A percentile compares a stretch with the other conserved stretches of the same genome.
Conservation (phyloP, 2,329 filamentous ascomycete genomes). For the Magnaporthales sp. region DNA sequence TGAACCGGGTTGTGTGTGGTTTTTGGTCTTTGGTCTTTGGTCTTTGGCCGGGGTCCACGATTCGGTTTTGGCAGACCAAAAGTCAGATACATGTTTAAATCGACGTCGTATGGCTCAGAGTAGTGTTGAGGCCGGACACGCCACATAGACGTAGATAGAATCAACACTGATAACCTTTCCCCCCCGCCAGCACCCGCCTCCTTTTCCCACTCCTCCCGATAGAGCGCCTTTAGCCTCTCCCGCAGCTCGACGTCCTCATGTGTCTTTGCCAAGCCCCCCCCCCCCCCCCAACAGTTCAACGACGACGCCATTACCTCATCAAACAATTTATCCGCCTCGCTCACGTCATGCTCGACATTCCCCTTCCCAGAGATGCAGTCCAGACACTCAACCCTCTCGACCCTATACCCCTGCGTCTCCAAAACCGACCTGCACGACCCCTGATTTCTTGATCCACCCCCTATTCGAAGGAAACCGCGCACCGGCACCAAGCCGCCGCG, state of each 20-base stretch:
- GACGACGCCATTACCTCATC: constrained; percentile 15
- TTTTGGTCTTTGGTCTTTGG: no score
- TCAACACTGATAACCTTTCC: constrained; percentile 18
- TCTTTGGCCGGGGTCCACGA: no score
- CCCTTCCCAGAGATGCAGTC: constrained; percentile 18
- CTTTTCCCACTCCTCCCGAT: constrained; percentile 20
- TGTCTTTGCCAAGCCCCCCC: constrained; percentile 8
- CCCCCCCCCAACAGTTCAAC: no score
- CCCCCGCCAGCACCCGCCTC: constrained; percentile 18
- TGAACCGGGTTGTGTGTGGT: no score
- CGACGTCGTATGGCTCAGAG: no score
- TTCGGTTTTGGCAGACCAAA: no score
- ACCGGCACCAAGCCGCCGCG: constrained; percentile 13
- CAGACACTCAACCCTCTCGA: constrained; percentile 17
- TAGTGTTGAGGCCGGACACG: constrained; percentile 7
- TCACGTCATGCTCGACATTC: constrained; percentile 13
- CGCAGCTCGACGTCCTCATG: constrained; percentile 13
- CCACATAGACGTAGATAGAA: constrained; percentile 21
- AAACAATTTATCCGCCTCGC: constrained; percentile 20
- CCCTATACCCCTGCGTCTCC: constrained; percentile 16
- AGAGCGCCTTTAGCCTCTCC: constrained; percentile 16
- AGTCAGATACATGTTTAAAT: no score
- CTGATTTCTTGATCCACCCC: constrained; percentile 19
- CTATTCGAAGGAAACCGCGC: constrained; percentile 18
- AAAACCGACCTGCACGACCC: constrained; percentile 20